phyloP scores from a whole-genome alignment of 805 yeast genomes.

The Hyphopichia homilentoma region DNA sequence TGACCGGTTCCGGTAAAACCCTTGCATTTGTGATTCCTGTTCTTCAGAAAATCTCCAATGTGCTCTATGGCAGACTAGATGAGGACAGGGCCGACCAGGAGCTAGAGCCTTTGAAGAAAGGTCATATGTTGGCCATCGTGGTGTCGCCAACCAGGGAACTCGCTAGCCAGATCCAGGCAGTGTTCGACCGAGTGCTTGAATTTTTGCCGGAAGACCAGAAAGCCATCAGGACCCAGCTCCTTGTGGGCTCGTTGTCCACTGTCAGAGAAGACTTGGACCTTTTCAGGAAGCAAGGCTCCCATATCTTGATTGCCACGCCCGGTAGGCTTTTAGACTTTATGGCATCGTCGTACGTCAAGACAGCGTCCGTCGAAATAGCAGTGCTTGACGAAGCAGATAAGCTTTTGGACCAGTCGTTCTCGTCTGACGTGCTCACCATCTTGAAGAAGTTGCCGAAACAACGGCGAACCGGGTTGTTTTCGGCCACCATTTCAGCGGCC shows the following conservation, averaged over 20 bases:
- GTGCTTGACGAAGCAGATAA: constrained; percentile 94
- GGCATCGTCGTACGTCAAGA: constrained; percentile 52
- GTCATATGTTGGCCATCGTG: constrained; percentile 68
- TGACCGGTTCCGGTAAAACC: constrained; percentile 98
- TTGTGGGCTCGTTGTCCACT: constrained; percentile 61
- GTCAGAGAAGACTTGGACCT: constrained; percentile 68
- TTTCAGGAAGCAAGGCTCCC: constrained; percentile 57
- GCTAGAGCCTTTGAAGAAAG: constrained; percentile 43
- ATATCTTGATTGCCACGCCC: constrained; percentile 85
- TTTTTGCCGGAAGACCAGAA: constrained; percentile 48
- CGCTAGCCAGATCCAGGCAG: constrained; percentile 68
- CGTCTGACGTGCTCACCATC: constrained; percentile 62
- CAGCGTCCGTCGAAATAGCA: constrained; percentile 64
- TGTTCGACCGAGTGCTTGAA: constrained; percentile 55
- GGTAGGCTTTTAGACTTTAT: constrained; percentile 82
- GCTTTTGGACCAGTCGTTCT: constrained; percentile 73
- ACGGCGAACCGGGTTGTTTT: constrained; percentile 87
- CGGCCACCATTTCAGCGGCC: constrained; percentile 88
- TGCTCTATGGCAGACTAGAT: constrained; percentile 16
- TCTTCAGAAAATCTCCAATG: constrained; percentile 55
- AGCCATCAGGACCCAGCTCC: constrained; percentile 51
- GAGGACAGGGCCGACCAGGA: constrained; percentile 16
- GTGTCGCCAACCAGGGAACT: constrained; percentile 72
- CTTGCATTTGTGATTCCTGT: constrained; percentile 85
- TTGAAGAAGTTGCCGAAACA: constrained; percentile 77